phyloP scores from a whole-genome alignment of 2,329 filamentous ascomycete genomes.

The Talaromyces sp. region DNA sequence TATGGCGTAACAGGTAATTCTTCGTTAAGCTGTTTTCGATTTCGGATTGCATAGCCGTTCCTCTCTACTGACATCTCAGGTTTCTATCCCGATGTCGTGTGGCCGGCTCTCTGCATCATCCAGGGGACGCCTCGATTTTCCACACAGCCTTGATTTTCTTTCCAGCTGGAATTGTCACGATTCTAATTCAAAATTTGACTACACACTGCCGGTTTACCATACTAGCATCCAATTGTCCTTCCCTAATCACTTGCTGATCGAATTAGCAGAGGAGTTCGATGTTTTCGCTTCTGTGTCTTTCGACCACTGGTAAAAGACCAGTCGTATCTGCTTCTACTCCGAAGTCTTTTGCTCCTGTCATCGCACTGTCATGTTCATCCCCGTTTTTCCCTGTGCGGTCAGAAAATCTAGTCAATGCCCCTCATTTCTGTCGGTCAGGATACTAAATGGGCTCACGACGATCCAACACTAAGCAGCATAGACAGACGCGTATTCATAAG shows the following conservation, averaged over 20 bases:
- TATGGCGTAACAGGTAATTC: slow-evolving; percentile 26
- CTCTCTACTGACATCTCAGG: neutral
- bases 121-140: neutral
- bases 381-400: neutral
- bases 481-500: too few species aligned
- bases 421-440: neutral
- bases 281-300: neutral
- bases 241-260: neutral
- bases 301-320: neutral
- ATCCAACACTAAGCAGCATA: too few species aligned
- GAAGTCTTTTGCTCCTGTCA: neutral
- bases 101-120: neutral
- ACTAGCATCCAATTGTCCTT: neutral
- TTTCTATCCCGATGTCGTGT: neutral
- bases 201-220: neutral
- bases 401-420: neutral
- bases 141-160: neutral
- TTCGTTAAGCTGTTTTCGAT: slow-evolving; percentile 18
- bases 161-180: neutral
- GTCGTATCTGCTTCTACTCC: neutral
- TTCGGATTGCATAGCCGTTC: neutral
- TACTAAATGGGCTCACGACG: neutral
- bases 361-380: neutral
- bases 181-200: neutral
- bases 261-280: neutral